Evolutionary conservation across 176 grass and related monocot species (phyloP).

Genomic region (Eragrostis curvula): DNA sequence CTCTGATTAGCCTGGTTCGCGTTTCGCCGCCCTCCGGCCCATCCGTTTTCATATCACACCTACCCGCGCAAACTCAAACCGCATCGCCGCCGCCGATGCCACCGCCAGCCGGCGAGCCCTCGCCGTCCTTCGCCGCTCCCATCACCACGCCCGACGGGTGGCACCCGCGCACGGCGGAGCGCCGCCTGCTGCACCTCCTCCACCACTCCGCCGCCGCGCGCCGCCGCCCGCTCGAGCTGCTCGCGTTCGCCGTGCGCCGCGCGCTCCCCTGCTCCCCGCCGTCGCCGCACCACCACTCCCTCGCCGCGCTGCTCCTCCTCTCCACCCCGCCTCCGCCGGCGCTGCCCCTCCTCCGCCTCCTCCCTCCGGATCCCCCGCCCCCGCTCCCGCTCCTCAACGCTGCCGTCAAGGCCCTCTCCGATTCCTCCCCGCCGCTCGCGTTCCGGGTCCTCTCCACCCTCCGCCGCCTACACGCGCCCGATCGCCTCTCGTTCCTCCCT

Average conservation of each 20-base stretch:
- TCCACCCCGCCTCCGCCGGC: slow-evolving; percentile 29
- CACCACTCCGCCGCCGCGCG: slow-evolving; percentile 44
- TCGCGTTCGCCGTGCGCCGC: slow-evolving; percentile 54
- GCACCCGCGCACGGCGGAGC: slow-evolving; percentile 47
- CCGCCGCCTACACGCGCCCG: slow-evolving; percentile 38
- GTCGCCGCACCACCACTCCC: slow-evolving; percentile 46
- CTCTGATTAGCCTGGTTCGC: no score
- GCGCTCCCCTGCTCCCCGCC: slow-evolving; percentile 31
- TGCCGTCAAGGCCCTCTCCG: slow-evolving; percentile 50
- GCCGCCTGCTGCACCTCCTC: slow-evolving; percentile 59
- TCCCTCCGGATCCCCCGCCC: slow-evolving; percentile 27
- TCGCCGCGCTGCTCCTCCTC: slow-evolving; percentile 57
- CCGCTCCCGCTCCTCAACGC: slow-evolving; percentile 57
- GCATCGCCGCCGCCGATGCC: slow-evolving; percentile 7
- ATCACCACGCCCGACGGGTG: slow-evolving; percentile 45
- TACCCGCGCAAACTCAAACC: not conserved
- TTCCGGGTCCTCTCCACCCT: slow-evolving; percentile 42
- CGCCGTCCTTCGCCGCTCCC: not conserved
- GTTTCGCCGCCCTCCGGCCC: no score
- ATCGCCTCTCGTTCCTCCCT: slow-evolving; percentile 40
- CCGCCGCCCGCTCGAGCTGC: slow-evolving; percentile 43
- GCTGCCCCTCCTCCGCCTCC: slow-evolving; percentile 18
- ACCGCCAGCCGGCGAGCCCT: slow-evolving; percentile 13
- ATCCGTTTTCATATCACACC: no score
- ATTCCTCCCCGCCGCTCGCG: slow-evolving; percentile 15